Percentiles rank a stretch among this genome's conserved stretches.
Conservation (phyloP, 2,329 filamentous ascomycete species). For the Paecilomyces sp. region DNA sequence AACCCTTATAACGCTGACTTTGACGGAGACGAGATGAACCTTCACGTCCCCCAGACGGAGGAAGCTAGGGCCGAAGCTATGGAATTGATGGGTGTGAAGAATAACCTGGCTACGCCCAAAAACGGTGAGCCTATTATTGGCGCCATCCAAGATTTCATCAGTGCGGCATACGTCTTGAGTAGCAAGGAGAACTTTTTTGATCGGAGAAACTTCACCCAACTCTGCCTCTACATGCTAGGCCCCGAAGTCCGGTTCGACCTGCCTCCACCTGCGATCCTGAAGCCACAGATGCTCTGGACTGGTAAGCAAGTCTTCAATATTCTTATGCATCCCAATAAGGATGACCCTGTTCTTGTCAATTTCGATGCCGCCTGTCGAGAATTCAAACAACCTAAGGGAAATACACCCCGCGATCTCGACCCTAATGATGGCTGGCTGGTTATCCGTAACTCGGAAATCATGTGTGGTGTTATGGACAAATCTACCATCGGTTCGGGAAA, state of each 20-base stretch:
- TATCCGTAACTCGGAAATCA: conserved; percentile 90
- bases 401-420: conserved; percentile 54
- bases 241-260: conserved; percentile 71
- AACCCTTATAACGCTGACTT: conserved; percentile 99
- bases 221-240: conserved; percentile 91
- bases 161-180: conserved; percentile 82
- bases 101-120: conserved; percentile 92
- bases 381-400: conserved; percentile 43
- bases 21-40: conserved; percentile 97
- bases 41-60: conserved; percentile 96
- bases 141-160: conserved; percentile 99
- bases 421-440: conserved; percentile 86
- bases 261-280: conserved; percentile 77
- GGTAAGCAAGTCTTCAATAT: conserved; percentile 95
- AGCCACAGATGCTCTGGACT: conserved; percentile 84
- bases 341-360: conserved; percentile 79
- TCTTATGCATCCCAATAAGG: conserved; percentile 78
- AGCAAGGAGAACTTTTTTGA: conserved; percentile 92
- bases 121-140: conserved; percentile 98
- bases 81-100: conserved; percentile 94
- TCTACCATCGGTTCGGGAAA: conserved; percentile 94
- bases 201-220: conserved; percentile 76
- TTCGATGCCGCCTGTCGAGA: conserved; percentile 87
- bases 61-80: conserved; percentile 93
- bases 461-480: conserved; percentile 98